Percentiles rank a stretch among this genome's conserved stretches.
Conservation (phyloP, 169 alveolate genomes). For the Eimeria maxima region DNA sequence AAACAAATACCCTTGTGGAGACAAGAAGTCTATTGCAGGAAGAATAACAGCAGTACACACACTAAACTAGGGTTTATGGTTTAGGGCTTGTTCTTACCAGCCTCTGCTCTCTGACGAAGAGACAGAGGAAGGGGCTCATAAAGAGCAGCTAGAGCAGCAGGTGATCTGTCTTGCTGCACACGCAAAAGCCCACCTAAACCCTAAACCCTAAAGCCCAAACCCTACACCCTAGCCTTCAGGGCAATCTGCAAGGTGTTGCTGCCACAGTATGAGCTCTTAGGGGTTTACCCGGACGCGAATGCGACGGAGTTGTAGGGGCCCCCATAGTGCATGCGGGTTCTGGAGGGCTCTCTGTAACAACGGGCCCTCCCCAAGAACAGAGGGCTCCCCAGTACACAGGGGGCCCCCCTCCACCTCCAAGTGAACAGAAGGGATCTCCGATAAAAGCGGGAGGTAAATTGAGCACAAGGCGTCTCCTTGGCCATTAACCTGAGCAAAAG, state of each 20-base stretch:
- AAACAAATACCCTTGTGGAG: background rate
- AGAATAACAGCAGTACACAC: background rate
- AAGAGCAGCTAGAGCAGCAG: constrained; percentile 49
- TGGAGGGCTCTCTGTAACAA: background rate
- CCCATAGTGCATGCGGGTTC: background rate
- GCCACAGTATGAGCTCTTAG: background rate
- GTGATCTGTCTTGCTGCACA: constrained; percentile 64
- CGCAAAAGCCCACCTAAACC: background rate
- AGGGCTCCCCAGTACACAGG: constrained; percentile 5
- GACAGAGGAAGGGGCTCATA: constrained; percentile 51
- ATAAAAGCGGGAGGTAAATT: constrained; percentile 56
- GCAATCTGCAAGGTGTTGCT: background rate
- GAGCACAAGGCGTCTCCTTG: constrained; percentile 15
- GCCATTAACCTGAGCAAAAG: constrained; percentile 11
- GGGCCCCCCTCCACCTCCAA: constrained; percentile 23
- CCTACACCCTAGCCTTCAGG: background rate
- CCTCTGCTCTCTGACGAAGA: constrained; percentile 50
- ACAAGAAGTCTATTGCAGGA: background rate
- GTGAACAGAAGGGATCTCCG: constrained; percentile 31
- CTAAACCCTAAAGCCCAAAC: background rate
- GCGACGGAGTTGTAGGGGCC: background rate
- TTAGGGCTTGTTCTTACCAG: background rate
- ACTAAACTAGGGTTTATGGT: background rate
- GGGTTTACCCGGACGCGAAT: background rate
- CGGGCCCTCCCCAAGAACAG: background rate